A percentile compares a stretch with the other conserved stretches of the same genome.
These are phyloP conservation scores for Coemansia sp. DNA, from an alignment of 192 early-diverging fungal genomes.

Conservation along the genomic window DNA sequence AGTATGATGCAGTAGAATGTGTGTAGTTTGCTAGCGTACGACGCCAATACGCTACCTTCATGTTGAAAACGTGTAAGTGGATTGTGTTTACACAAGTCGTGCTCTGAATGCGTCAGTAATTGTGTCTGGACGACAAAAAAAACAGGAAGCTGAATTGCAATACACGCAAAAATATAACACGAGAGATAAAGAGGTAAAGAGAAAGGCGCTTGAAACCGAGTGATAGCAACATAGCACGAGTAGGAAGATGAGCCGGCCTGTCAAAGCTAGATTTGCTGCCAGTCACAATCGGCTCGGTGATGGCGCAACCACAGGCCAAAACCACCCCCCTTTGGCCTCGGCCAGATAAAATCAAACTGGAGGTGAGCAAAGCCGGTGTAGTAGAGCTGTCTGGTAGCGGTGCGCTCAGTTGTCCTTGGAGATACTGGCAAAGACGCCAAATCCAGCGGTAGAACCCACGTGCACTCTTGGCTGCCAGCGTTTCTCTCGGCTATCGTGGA, in stretches of 20 bases:
- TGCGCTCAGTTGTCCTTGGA: not conserved
- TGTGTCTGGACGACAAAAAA: not conserved
- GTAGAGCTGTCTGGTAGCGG: not conserved
- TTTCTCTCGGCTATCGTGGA: too few species aligned
- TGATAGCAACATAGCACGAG: not conserved
- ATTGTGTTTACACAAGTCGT: not conserved
- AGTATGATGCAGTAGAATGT: not conserved
- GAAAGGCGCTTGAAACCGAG: too few species aligned
- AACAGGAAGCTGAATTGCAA: not conserved
- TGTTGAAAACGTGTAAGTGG: not conserved
- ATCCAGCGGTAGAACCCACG: not conserved
- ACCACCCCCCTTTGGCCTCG: not conserved
- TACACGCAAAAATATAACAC: not conserved
- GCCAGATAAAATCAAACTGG: not conserved
- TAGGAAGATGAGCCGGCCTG: not conserved
- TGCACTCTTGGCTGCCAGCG: not conserved
- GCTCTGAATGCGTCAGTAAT: not conserved
- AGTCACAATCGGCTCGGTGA: not conserved
- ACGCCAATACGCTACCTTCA: slow-evolving; percentile 1
- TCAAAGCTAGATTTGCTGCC: not conserved
- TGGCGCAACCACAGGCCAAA: not conserved
- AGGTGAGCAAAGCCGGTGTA: too few species aligned
- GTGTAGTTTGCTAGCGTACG: not conserved
- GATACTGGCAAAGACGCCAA: not conserved
- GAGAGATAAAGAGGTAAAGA: not conserved